Conservation (phyloP, 805 yeast species). For the Teunomyces atbi region DNA sequence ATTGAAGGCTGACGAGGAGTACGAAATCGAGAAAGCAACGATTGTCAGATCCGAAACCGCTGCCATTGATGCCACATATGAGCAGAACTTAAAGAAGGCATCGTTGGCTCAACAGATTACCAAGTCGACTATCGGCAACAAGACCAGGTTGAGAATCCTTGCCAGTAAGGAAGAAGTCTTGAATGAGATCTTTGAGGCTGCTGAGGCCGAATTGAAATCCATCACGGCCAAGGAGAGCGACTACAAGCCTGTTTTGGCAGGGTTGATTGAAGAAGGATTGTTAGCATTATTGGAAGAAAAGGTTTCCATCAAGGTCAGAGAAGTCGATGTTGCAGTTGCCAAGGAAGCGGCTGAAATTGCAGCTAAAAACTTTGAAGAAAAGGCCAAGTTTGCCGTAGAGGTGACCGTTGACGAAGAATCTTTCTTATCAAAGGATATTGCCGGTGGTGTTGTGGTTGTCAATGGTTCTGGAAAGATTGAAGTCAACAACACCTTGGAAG, state of each 20-base stretch:
- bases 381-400: slow-evolving; percentile 56
- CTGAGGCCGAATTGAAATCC: slow-evolving; percentile 60
- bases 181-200: slow-evolving; percentile 67
- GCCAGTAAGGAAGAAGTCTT: slow-evolving; percentile 78
- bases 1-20: slow-evolving; percentile 97
- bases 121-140: slow-evolving; percentile 92
- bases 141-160: slow-evolving; percentile 88
- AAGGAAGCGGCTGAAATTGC: slow-evolving; percentile 63
- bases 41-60: slow-evolving; percentile 91
- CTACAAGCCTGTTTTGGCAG: slow-evolving; percentile 69
- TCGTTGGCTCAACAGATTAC: slow-evolving; percentile 91
- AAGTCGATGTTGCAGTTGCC: slow-evolving; percentile 60
- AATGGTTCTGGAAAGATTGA: slow-evolving; percentile 80
- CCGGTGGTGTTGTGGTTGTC: slow-evolving; percentile 83
- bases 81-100: slow-evolving; percentile 85
- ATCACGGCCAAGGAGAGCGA: slow-evolving; percentile 52
- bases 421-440: slow-evolving; percentile 58
- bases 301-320: slow-evolving; percentile 64
- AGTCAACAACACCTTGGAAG: slow-evolving; percentile 90
- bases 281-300: slow-evolving; percentile 70
- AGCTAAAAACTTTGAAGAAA: slow-evolving; percentile 58
- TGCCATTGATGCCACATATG: slow-evolving; percentile 77
- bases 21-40: slow-evolving; percentile 94
- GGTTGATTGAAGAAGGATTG: slow-evolving; percentile 75
- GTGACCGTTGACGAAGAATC: slow-evolving; percentile 55